A percentile compares a stretch with the other conserved stretches of the same genome.
These are phyloP conservation scores for Salix udensis DNA, from an alignment of 345 rosid genomes.

Conservation along the genomic window DNA sequence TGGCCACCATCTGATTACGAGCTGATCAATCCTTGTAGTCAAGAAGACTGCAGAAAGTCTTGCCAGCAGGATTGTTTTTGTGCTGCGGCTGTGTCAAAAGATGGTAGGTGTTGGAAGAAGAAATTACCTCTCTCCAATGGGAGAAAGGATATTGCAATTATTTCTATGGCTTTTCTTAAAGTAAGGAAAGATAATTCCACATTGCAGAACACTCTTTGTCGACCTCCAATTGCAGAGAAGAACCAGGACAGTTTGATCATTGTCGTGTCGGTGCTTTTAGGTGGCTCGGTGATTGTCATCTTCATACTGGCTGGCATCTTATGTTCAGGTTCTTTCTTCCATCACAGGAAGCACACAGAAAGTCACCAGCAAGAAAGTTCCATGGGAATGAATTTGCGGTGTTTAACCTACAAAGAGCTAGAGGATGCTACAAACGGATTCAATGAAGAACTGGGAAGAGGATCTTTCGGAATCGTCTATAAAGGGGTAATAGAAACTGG, in stretches of 20 bases:
- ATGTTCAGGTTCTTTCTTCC: conserved; percentile 8
- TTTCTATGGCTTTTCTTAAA: conserved; percentile 23
- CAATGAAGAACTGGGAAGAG: too few species aligned
- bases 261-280: conserved; percentile 25
- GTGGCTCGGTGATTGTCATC: conserved; percentile 26
- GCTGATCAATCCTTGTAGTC: too few species aligned
- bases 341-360: neutral
- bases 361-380: neutral
- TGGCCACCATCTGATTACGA: too few species aligned
- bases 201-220: neutral
- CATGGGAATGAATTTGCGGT: conserved; percentile 10
- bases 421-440: conserved; percentile 16
- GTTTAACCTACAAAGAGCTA: conserved; percentile 21
- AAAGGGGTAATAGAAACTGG: too few species aligned
- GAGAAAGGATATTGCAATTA: neutral
- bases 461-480: too few species aligned
- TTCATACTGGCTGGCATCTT: conserved; percentile 4
- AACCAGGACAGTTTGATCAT: too few species aligned
- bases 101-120: conserved; percentile 25
- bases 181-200: conserved; percentile 5
- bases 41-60: too few species aligned
- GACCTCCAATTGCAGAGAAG: too few species aligned
- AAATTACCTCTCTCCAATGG: conserved; percentile 41
- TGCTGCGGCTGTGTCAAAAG: conserved; percentile 16
- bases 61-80: too few species aligned